Percentiles rank a stretch among this genome's conserved stretches.
Evolutionary conservation across 2,329 filamentous ascomycete genomes (phyloP).

Genomic region (Penicillium oxalicum): DNA sequence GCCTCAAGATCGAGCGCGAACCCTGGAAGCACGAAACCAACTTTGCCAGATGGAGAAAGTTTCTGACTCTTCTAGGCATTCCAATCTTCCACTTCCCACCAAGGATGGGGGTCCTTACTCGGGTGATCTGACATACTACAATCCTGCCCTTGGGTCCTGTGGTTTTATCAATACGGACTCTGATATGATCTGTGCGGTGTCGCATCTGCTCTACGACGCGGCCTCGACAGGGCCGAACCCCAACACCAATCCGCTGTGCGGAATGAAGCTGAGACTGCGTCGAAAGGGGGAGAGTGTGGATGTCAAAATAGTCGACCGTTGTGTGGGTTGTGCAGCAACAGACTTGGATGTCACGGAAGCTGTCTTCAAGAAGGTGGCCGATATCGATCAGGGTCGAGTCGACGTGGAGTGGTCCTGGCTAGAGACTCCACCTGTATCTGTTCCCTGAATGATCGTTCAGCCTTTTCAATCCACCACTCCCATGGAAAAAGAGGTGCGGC

Average conservation of each 20-base stretch:
- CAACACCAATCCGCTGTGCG: slow-evolving; percentile 64
- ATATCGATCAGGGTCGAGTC: slow-evolving; percentile 44
- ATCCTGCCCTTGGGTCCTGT: slow-evolving; percentile 62
- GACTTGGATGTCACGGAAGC: slow-evolving; percentile 48
- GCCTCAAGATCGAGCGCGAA: no score
- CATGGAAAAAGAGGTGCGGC: no score
- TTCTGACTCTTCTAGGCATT: neutral
- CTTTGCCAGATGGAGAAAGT: neutral
- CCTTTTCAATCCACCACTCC: no score
- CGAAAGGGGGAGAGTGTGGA: slow-evolving; percentile 53
- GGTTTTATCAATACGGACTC: slow-evolving; percentile 50
- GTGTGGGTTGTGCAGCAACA: slow-evolving; percentile 45
- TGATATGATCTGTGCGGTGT: slow-evolving; percentile 62
- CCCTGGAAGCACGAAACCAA: no score
- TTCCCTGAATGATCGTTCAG: neutral
- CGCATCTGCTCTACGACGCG: slow-evolving; percentile 61
- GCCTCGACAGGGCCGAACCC: slow-evolving; percentile 47
- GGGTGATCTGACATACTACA: slow-evolving; percentile 66
- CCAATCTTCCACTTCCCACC: slow-evolving; percentile 25
- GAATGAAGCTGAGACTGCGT: slow-evolving; percentile 57
- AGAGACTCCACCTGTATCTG: slow-evolving; percentile 29
- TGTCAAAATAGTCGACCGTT: slow-evolving; percentile 64
- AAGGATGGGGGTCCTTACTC: slow-evolving; percentile 46
- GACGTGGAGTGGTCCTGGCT: slow-evolving; percentile 49
- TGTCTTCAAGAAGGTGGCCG: slow-evolving; percentile 45